Conservation (phyloP, 305 asterid species). For the Rubia tinctorum region DNA sequence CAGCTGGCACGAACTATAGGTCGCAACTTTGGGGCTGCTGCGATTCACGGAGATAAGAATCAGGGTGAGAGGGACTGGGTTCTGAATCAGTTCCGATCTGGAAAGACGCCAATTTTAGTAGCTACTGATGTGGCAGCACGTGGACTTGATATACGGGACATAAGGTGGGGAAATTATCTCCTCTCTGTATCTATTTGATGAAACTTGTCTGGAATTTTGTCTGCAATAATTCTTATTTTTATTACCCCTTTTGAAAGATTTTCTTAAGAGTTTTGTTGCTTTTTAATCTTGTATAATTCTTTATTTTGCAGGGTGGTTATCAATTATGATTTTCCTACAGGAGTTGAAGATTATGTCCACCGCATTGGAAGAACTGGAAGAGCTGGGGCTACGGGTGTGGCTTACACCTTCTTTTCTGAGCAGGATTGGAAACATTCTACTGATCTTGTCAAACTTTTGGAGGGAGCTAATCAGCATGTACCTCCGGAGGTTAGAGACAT, state of each 20-base stretch:
- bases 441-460: conserved; percentile 81
- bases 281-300: neutral
- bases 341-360: conserved; percentile 97
- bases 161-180: conserved; percentile 47
- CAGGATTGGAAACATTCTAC: conserved; percentile 87
- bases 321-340: conserved; percentile 92
- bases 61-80: conserved; percentile 94
- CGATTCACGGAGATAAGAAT: conserved; percentile 97
- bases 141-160: conserved; percentile 93
- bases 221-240: neutral
- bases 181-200: conserved; percentile 30
- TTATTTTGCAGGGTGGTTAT: conserved; percentile 69
- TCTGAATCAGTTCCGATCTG: conserved; percentile 80
- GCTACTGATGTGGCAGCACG: conserved; percentile 99
- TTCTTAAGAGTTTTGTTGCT: conserved; percentile 26
- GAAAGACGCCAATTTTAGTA: conserved; percentile 88
- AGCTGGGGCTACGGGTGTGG: conserved; percentile 94
- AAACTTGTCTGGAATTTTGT: neutral
- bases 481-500: conserved; percentile 67
- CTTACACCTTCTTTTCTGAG: conserved; percentile 74
- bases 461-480: conserved; percentile 83
- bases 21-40: conserved; percentile 87
- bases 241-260: neutral
- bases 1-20: conserved; percentile 65
- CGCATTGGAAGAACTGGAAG: conserved; percentile 99